phyloP scores from a whole-genome alignment of 2,329 filamentous ascomycete species.

The Colletotrichum euphorbiae region DNA sequence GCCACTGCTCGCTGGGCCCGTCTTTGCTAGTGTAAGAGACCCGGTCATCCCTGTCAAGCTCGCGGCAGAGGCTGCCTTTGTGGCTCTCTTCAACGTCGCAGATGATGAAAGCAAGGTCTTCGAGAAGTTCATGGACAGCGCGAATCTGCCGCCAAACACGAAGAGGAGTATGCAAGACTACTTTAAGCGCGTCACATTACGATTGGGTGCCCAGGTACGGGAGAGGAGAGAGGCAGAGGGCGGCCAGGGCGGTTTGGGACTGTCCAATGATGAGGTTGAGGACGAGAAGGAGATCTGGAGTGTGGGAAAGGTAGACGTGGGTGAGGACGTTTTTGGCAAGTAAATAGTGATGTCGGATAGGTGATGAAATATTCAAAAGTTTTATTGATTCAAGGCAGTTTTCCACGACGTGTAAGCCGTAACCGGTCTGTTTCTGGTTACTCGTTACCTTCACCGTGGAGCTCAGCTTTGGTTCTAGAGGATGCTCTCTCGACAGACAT shows the following conservation, averaged over 20 bases:
- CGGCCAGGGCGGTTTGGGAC: conserved; percentile 83
- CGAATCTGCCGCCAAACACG: conserved; percentile 74
- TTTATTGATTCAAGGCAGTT: not conserved
- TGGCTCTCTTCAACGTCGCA: conserved; percentile 89
- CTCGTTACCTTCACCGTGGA: too few species aligned
- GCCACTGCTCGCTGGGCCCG: conserved; percentile 79
- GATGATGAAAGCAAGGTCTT: conserved; percentile 89
- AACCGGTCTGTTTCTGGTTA: too few species aligned
- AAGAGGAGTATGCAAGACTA: conserved; percentile 97
- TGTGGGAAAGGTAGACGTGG: conserved; percentile 87
- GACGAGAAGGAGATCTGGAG: conserved; percentile 97
- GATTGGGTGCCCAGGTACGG: conserved; percentile 85
- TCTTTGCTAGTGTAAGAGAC: conserved; percentile 93
- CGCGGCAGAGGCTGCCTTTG: conserved; percentile 92
- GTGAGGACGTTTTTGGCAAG: conserved; percentile 68
- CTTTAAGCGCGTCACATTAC: conserved; percentile 90
- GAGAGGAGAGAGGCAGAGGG: conserved; percentile 94
- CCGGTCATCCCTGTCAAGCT: conserved; percentile 95
- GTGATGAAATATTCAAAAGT: conserved; percentile 26
- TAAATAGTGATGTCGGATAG: conserved; percentile 30
- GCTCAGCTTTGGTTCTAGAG: too few species aligned
- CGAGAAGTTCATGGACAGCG: conserved; percentile 86
- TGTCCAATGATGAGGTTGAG: conserved; percentile 91
- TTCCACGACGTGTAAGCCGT: not conserved
- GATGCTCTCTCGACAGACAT: too few species aligned